Base-by-base conservation (phyloP, 2,329 filamentous ascomycete species). In the Teratosphaeria gauchensis region DNA sequence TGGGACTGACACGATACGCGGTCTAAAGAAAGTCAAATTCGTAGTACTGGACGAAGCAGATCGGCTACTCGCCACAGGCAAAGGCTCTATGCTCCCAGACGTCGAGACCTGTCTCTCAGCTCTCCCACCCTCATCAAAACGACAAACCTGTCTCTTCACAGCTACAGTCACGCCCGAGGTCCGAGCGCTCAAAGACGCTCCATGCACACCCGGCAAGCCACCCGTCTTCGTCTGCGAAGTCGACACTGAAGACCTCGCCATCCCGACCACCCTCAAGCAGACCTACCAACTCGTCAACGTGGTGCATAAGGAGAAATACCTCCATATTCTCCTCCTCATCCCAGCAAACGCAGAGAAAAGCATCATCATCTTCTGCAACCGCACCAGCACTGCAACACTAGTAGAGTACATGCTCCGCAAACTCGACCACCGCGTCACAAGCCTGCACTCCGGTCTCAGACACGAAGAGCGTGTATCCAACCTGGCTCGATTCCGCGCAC, bases 1-100 rank as follows among this genome's bases (percentile, higher is more conserved):
- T 16, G 94, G 94, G 51, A 85, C 92, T 68, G 94, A 99, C 71
- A 97, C 92, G 0, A 84, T 95, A 60, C 85, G 85, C 60, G 92
- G 91, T 0, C 78, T 99, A 53, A 82, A 85, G 19, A 83, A 92
- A 55, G 87, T 90, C 30, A 85, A 84, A 59, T 92, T 89, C 72
- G 89, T 97, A 2, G 91, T 99, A 7, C 86, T 99, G 51, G 94
- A 99, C 71, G 94, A 99, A 78, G 94, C 94, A 3, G 94, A 99
- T 76, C 84, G 94, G 52, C 80, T 99, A 42, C 83, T 99, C 52
- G 83, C 87, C 46, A 82, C 35, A 83, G 84, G 55, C 21, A 81
- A 83, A 19, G 92, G 92, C 30, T 92, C 87, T 74, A 96, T 96
- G 92, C 80, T 96, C n/a, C 88, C 90, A 4, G 94, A 96, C 68